Base-by-base conservation (phyloP, 805 yeast species). In the Starmera dryadoides region DNA sequence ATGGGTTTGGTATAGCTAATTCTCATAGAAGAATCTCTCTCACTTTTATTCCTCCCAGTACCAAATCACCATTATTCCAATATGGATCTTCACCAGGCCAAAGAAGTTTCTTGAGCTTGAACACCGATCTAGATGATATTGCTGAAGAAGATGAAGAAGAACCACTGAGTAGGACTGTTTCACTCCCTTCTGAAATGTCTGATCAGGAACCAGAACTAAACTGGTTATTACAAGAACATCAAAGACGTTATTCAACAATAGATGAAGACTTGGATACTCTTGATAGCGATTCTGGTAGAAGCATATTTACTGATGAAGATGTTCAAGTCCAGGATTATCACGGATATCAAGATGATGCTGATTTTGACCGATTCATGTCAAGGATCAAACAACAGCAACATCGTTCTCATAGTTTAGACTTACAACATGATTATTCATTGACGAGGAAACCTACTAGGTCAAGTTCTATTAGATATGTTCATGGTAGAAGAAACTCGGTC, bases 1-100 rank as follows among this genome's bases (percentile, higher is more conserved):
- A 60, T 41, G 71, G 71, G 35, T 59, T 64, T 49, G 71, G 71
- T 41, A 62, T 66, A 35, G 68, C 63, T 6, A 66, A 59, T 44
- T 58, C 66, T 4, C 69, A 63, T 35, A 48, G 69, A 42, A 60
- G 64, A 39, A 55, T 64, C 28, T 55, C 66, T 4, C 43, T 65
- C 15, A 61, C 60, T 5, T 65, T 67, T 42, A 52, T 64, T 5
- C 65, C 66, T 6, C 69, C 69, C 3, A 59, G 67, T 35, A 66
- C 65, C 23, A 59, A 60, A 46, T 63, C 65, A n/a, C 69, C 70
- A 4, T 45, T 67, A 37, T 64, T 66, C 16, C 45, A 44, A 8
- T 51, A 57, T 47, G 47, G 58, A 40, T 41, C 55, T 39, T 40
- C 64, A 43, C 53, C 68, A 45, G 55, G 48, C 16, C 59, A 56